Percentiles rank a stretch among this genome's conserved stretches.
Conservation (phyloP, 2,329 filamentous ascomycete species). For the Ambrosiella beaveri region DNA sequence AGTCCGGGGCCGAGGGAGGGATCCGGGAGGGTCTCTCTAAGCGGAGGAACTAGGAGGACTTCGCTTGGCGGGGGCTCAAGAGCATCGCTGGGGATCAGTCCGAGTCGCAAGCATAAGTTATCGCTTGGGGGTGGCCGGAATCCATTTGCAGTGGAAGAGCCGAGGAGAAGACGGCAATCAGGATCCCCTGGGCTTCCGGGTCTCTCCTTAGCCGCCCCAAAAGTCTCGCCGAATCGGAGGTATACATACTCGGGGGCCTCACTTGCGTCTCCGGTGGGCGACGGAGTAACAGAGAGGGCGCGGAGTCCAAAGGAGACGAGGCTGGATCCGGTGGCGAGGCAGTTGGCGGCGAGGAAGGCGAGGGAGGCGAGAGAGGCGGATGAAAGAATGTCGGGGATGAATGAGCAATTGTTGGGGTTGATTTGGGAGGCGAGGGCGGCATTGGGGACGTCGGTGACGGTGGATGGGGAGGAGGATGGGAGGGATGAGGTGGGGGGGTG, state of each 20-base stretch:
- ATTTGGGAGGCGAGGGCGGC: slow-evolving; percentile 80
- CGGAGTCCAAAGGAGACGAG: slow-evolving; percentile 21
- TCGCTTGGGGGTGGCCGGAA: slow-evolving; percentile 1
- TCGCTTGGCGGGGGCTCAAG: not conserved
- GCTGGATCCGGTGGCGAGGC: slow-evolving; percentile 51
- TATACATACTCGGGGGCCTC: not conserved
- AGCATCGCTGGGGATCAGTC: slow-evolving; percentile 11
- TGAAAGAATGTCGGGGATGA: slow-evolving; percentile 61
- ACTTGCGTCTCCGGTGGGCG: not conserved
- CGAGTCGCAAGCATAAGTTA: not conserved
- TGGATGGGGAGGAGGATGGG: slow-evolving; percentile 33
- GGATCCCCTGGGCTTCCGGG: not conserved
- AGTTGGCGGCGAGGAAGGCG: slow-evolving; percentile 52
- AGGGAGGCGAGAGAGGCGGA: slow-evolving; percentile 65
- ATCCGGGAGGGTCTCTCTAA: not conserved
- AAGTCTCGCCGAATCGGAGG: not conserved
- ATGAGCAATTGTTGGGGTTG: slow-evolving; percentile 65
- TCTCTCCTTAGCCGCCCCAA: not conserved
- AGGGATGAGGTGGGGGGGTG: slow-evolving; percentile 15
- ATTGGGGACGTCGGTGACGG: slow-evolving; percentile 54
- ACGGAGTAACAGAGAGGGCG: slow-evolving; percentile 12
- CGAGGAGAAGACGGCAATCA: not conserved
- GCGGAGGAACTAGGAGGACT: not conserved
- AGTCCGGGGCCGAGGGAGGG: not conserved
- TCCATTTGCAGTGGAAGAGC: slow-evolving; percentile 2